These are phyloP conservation scores for Pseudomonodictys pantanalensis DNA, from an alignment of 495 filamentous ascomycete genomes.

Conservation along the genomic window DNA sequence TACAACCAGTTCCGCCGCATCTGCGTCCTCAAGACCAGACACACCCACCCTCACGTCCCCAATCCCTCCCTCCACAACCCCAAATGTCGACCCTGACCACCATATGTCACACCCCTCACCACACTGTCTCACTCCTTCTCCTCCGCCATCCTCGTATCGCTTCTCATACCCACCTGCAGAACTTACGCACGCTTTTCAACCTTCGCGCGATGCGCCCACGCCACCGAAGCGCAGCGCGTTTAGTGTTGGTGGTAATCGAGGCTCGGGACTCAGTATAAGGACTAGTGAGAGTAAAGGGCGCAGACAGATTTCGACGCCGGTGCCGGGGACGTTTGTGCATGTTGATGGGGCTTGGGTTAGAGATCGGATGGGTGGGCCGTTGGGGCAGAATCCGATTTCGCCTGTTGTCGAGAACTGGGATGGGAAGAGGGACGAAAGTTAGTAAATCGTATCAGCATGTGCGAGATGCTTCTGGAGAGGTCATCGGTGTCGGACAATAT, in stretches of 20 bases:
- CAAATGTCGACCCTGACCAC: too few relatives aligned
- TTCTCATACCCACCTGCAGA: not conserved
- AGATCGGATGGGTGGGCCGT: constrained; percentile 1
- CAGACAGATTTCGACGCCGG: constrained; percentile 11
- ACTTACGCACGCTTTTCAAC: too few relatives aligned
- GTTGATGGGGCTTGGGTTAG: constrained; percentile 5
- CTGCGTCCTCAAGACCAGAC: not conserved
- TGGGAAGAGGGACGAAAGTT: too few relatives aligned
- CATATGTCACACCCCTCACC: too few relatives aligned
- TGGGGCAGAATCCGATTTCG: constrained; percentile 21
- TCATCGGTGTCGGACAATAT: too few relatives aligned
- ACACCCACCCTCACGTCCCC: too few relatives aligned
- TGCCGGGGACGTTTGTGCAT: constrained; percentile 26
- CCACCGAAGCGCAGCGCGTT: not conserved
- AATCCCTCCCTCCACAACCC: too few relatives aligned
- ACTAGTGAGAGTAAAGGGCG: not conserved
- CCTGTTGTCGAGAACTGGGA: too few relatives aligned
- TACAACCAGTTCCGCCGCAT: not conserved
- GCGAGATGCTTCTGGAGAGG: too few relatives aligned
- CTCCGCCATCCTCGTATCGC: not conserved
- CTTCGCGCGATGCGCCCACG: not conserved
- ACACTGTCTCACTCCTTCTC: not conserved
- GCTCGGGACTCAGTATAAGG: not conserved
- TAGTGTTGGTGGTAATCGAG: too few relatives aligned
- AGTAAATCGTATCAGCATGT: too few relatives aligned